These are phyloP conservation scores for Vigna trinervia DNA, from an alignment of 306 rosid genomes.

Conservation along the genomic window DNA sequence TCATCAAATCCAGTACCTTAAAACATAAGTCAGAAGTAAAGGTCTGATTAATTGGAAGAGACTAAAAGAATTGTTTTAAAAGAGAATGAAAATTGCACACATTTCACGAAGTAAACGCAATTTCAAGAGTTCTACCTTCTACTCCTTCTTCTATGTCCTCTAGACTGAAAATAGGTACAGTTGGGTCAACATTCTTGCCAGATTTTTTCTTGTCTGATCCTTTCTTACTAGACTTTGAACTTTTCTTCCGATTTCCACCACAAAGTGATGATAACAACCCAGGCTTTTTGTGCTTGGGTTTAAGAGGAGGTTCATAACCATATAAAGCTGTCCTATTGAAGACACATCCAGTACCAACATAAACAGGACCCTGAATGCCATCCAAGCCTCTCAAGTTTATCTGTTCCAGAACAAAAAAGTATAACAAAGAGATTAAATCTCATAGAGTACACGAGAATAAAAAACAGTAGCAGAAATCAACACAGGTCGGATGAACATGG, in stretches of 20 bases:
- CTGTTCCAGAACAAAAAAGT: conserved; percentile 50
- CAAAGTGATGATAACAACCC: conserved; percentile 76
- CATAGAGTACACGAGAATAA: background rate
- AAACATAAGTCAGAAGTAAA: background rate
- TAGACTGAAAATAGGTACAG: conserved; percentile 81
- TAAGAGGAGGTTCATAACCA: conserved; percentile 93
- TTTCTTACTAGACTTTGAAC: conserved; percentile 72
- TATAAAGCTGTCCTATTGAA: conserved; percentile 94
- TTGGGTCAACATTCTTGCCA: conserved; percentile 74
- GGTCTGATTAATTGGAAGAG: conserved; percentile 15
- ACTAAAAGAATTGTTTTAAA: background rate
- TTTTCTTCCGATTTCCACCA: conserved; percentile 76
- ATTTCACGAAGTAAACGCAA: background rate
- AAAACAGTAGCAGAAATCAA: conserved; percentile 25
- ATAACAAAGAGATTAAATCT: conserved; percentile 15
- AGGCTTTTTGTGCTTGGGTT: conserved; percentile 78
- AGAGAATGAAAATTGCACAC: background rate
- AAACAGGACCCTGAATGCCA: conserved; percentile 98
- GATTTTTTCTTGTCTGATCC: conserved; percentile 88
- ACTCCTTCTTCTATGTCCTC: conserved; percentile 98
- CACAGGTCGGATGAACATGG: background rate
- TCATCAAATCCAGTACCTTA: conserved; percentile 95
- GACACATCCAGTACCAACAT: conserved; percentile 98
- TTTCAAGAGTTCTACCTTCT: conserved; percentile 65
- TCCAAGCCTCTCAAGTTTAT: conserved; percentile 98